Evolutionary conservation across 805 yeast genomes (phyloP), one percentile per base, ranked within the genome.

Genomic region (Yarrowia sp.): DNA sequence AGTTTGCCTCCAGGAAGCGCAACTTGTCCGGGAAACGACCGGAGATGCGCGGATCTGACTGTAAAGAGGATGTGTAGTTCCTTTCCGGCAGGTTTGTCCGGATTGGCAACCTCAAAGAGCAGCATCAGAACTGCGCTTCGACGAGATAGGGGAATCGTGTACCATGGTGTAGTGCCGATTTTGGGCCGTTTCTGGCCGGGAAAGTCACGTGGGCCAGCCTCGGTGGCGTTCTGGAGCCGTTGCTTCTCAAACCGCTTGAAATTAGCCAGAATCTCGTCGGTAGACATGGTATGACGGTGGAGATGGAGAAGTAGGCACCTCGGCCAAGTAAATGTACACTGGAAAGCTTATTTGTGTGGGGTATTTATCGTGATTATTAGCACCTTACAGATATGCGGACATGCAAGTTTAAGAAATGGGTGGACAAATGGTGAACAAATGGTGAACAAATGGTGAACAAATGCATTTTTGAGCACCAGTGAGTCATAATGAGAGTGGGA

Each of bases 1-100:
- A 92, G 88, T 73, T 87, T 87, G 7, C 97, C 97, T 3, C 97
- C 97, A 14, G 97, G 97, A 12, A 91, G 80, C 2, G 95, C 88
- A 13, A 90, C 86, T 76, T 91, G 95, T 2, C 96, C 96, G 0
- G 93, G 88, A 77, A 90, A 91, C 67, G 82, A 83, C 66, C 86
- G 81, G 72, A 91, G 80, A 50, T 83, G 81, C 66, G 89, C 82
- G 6, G 93, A 88, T 71, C 97, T 76, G 69, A 87, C 87, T 0
- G 96, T 91, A 50, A 91, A 75, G 1, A 91, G 80, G 38, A 89
- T 94, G 61, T 95, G 77, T n/a, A 90, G 75, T 73, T 90, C 93
- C 20, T 46, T 46, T 7, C 66, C 66, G 10, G 19, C 66, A 1
- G 55, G 55, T 15, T 46, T 61, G n/a, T 33, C 36, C 13, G 13